Evolutionary conservation across 768 basidiomycete species (phyloP), one percentile per base, ranked within the genome.

Genomic region (Auricularia sp.): DNA sequence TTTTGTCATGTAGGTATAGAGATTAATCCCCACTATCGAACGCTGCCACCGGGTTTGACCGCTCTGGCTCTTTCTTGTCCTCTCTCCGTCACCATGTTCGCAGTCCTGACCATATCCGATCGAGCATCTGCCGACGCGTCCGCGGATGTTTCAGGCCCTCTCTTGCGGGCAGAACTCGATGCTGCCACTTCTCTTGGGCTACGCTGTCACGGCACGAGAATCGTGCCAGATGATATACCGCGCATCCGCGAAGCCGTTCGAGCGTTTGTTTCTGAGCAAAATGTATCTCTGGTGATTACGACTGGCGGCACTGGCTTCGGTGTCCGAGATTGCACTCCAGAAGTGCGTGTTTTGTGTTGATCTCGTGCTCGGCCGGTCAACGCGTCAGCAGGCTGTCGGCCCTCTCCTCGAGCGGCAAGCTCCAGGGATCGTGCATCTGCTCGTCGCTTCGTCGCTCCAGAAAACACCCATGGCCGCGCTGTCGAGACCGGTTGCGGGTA

Each of bases 261-360:
- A 54, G 73, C 71, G 5, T 85, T 84, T 79, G 78, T 75, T 45
- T 71, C 74, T 2, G 72, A 77, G 3, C 78, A 76, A 2, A 70
- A 77, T n/a, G 74, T 88, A 14, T 86, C 92, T 72, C 86, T 85
- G 82, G 81, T 94, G 65, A 77, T 96, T 67, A 90, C 90, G 5
- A 90, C 89, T 0, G 93, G 93, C 18, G 93, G 93, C 3, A 96
- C 93, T 0, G 93, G 93, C 6, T 93, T 94, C 70, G 89, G 92
- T 1, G 77, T 82, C 36, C 78, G 89, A 68, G 93, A 96, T 74
- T 76, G 79, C 54, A 96, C 93, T 3, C 93, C 93, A 45, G 92
- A 96, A 82, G 92, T 90, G 61, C 39, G 1, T 14, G 24, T 80
- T 85, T 1, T 76, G 90, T n/a, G 79, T 91, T 10, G 83, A 88